phyloP scores from a whole-genome alignment of 148 eudicot species.

The Rhododendron ferrugineum region DNA sequence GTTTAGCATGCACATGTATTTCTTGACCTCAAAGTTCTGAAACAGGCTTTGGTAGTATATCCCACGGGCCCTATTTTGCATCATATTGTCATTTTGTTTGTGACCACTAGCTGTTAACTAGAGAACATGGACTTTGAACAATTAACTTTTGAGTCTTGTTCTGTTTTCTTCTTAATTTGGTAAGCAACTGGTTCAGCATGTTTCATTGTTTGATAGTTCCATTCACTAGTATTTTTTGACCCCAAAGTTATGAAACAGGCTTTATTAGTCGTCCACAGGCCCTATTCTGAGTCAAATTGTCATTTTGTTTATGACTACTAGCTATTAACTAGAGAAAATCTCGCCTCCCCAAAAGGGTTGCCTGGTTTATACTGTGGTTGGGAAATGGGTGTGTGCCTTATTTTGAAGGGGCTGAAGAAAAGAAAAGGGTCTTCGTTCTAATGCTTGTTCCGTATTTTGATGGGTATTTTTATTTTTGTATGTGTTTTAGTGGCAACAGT shows the following conservation, averaged over 20 bases:
- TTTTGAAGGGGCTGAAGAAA: too few relatives aligned
- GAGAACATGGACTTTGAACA: background rate
- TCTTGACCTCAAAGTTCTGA: background rate
- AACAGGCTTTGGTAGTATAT: background rate
- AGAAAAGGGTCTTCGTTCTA: too few relatives aligned
- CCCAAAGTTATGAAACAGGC: background rate
- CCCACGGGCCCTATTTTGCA: background rate
- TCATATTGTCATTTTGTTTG: background rate
- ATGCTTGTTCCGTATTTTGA: too few relatives aligned
- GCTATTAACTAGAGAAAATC: background rate
- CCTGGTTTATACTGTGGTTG: too few relatives aligned
- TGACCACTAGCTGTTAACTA: background rate
- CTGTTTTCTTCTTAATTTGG: background rate
- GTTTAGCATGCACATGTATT: background rate
- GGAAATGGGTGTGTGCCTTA: too few relatives aligned
- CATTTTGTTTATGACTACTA: background rate
- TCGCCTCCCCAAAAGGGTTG: too few relatives aligned
- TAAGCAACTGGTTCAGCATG: background rate
- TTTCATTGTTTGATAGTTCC: background rate
- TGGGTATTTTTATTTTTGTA: too few relatives aligned
- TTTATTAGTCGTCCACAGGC: background rate
- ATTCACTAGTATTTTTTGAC: background rate
- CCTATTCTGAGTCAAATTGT: background rate
- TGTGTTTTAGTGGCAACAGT: too few relatives aligned
- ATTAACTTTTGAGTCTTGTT: background rate